Evolutionary conservation across 2,329 filamentous ascomycete species (phyloP).

Genomic region (Sporothrix dimorphospora): DNA sequence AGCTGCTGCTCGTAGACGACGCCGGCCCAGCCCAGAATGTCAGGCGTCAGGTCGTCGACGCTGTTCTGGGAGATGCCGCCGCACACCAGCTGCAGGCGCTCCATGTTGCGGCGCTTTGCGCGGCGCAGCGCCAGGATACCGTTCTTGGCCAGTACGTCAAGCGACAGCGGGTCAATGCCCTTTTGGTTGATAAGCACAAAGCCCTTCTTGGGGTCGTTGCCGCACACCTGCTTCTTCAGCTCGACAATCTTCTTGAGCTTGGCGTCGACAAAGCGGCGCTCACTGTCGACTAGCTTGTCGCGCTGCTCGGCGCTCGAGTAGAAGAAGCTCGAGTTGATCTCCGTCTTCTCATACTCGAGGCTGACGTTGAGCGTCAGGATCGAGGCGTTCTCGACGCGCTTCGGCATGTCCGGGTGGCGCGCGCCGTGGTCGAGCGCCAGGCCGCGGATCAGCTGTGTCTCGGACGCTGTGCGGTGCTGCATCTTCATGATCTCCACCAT

Average conservation of each 20-base stretch:
- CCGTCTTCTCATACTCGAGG: conserved; percentile 97
- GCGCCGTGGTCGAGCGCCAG: conserved; percentile 94
- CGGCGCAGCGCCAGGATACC: conserved; percentile 91
- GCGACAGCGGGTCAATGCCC: conserved; percentile 93
- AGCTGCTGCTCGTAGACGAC: conserved; percentile 96
- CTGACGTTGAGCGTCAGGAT: conserved; percentile 96
- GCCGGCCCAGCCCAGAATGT: conserved; percentile 92
- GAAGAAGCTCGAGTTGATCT: conserved; percentile 99
- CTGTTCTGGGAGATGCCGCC: conserved; percentile 93
- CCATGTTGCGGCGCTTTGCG: conserved; percentile 99
- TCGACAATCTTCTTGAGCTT: conserved; percentile 98
- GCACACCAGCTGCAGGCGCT: conserved; percentile 91
- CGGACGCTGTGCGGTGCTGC: conserved; percentile 95
- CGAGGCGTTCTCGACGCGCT: conserved; percentile 90
- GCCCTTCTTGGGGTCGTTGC: conserved; percentile 87
- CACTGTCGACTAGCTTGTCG: conserved; percentile 96
- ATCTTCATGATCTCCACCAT: conserved; percentile 99
- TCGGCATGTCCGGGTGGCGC: conserved; percentile 97
- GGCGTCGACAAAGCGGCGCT: conserved; percentile 91
- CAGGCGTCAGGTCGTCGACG: conserved; percentile 86
- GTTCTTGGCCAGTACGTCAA: conserved; percentile 97
- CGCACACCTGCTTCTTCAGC: conserved; percentile 96
- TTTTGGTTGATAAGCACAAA: conserved; percentile 99
- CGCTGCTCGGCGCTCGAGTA: conserved; percentile 96
- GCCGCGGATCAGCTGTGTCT: conserved; percentile 93